A percentile compares a stretch with the other conserved stretches of the same genome.
These are phyloP conservation scores for Cucurbitaria berberidis DNA, from an alignment of 2,329 filamentous ascomycete species.

Conservation along the genomic window DNA sequence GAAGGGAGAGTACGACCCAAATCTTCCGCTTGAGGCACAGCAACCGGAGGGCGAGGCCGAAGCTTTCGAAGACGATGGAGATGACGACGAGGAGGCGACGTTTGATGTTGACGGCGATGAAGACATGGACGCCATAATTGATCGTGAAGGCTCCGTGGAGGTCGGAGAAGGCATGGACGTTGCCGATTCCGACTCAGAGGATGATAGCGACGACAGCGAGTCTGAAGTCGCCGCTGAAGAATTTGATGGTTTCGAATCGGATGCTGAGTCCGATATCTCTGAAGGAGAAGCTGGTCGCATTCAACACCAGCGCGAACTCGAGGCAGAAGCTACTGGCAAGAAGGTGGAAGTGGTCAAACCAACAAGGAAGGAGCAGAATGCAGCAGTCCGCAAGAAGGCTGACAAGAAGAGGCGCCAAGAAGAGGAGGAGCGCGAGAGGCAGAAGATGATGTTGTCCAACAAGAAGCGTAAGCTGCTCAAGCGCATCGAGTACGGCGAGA, in stretches of 20 bases:
- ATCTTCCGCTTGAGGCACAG: constrained; percentile 82
- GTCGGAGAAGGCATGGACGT: constrained; percentile 58
- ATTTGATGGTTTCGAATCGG: constrained; percentile 57
- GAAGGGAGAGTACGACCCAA: constrained; percentile 90
- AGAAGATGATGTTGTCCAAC: constrained; percentile 98
- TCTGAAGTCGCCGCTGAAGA: constrained; percentile 48
- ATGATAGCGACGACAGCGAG: constrained; percentile 55
- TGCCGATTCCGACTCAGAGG: constrained; percentile 53
- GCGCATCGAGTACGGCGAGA: constrained; percentile 96
- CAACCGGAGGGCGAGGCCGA: constrained; percentile 86
- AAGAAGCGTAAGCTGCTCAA: constrained; percentile 98
- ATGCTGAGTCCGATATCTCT: constrained; percentile 53
- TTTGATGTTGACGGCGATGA: constrained; percentile 45
- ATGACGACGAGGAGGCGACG: constrained; percentile 49
- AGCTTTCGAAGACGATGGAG: constrained; percentile 65
- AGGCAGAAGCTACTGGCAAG: constrained; percentile 83
- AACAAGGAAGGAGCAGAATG: constrained; percentile 64
- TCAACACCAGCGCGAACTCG: constrained; percentile 85
- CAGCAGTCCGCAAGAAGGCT: constrained; percentile 70
- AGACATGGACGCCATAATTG: constrained; percentile 39
- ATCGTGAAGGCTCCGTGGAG: constrained; percentile 54
- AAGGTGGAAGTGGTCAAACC: constrained; percentile 50
- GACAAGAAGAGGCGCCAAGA: constrained; percentile 68
- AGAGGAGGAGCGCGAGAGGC: constrained; percentile 85
- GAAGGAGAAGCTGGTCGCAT: constrained; percentile 67